These are phyloP conservation scores for Populus tremula DNA, from an alignment of 345 rosid species.

Conservation along the genomic window DNA sequence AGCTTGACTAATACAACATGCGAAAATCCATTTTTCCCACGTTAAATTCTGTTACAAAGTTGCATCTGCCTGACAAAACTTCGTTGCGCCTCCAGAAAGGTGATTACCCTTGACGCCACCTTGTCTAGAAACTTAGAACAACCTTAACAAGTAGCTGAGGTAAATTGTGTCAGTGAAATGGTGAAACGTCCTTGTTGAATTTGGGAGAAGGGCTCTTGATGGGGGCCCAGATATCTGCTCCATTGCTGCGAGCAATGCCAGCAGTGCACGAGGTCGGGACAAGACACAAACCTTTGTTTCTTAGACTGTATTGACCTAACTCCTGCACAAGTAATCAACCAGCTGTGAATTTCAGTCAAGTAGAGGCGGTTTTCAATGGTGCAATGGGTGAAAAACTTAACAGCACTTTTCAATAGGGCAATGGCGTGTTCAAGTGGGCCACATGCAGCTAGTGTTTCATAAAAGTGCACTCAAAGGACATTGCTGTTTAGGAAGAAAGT, in stretches of 20 bases:
- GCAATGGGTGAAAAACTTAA: background rate
- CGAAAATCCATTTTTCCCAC: background rate
- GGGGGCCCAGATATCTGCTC: slow-evolving; percentile 98
- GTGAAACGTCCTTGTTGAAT: slow-evolving; percentile 32
- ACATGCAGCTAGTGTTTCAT: background rate
- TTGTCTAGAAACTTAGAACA: background rate
- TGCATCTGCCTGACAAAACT: background rate
- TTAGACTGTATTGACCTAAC: slow-evolving; percentile 51
- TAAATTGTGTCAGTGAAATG: slow-evolving; percentile 15
- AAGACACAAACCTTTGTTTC: slow-evolving; percentile 78
- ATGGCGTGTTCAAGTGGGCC: background rate
- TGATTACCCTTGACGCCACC: background rate
- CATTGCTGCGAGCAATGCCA: slow-evolving; percentile 81
- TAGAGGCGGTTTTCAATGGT: background rate
- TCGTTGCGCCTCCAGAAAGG: background rate
- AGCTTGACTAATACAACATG: background rate
- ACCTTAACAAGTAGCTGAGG: background rate
- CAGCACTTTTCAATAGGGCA: background rate
- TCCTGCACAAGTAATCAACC: slow-evolving; percentile 38
- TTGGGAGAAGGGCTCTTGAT: slow-evolving; percentile 71
- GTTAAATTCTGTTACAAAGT: background rate
- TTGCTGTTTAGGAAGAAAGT: background rate
- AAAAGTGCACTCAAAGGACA: background rate
- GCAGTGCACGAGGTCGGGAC: slow-evolving; percentile 69
- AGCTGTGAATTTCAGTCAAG: background rate